Base-by-base conservation (phyloP, 139 green algal genomes). In the Chlorella vulgaris region DNA sequence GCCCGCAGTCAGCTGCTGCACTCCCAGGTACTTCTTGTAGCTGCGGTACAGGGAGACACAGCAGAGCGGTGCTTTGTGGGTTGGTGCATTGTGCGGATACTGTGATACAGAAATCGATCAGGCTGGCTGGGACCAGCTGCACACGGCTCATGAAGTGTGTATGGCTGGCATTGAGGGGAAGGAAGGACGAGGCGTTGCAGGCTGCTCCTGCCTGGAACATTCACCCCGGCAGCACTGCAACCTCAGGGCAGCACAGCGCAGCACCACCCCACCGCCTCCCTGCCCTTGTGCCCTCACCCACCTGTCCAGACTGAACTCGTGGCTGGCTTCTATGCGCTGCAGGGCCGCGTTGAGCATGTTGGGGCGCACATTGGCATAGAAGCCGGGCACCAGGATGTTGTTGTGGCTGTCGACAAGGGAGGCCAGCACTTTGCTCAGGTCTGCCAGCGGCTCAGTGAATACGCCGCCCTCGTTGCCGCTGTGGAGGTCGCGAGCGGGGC, bases 401-500 rank as follows among this genome's bases (percentile, higher is more conserved):
- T 82, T 88, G 47, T 85, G 80, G 33, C 51, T 81, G 82, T 93
- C 91, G 29, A 93, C 82, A 63, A 97, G 81, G 6, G 85, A 90
- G 58, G 84, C 88, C 66, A 96, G 86, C 60, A 92, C 78, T 71
- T 94, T 92, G 43, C 93, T 89, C 51, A 99, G 90, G 86, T 98
- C 93, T 2, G 87, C 88, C 85, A 99, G 92, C 0, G 96, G 96
- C 91, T 99, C 96, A 18, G 86, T 91, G 85, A 98, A 97, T 40
- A 97, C 92, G 61, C 96, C 96, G 36, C 96, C 96, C 66, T 99
- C 94, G 74, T 98, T 98, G 84, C 96, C 96, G 51, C 85, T 94
- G 90, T 99, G 96, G 53, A 99, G 79, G 84, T 99, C 95, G 8
- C 91, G 88, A 24, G 87, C 60, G 2, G 95, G 93, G 10, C 96